These are phyloP conservation scores for Hymenoscyphus fraxineus DNA, from an alignment of 2,329 filamentous ascomycete genomes.

Conservation along the genomic window DNA sequence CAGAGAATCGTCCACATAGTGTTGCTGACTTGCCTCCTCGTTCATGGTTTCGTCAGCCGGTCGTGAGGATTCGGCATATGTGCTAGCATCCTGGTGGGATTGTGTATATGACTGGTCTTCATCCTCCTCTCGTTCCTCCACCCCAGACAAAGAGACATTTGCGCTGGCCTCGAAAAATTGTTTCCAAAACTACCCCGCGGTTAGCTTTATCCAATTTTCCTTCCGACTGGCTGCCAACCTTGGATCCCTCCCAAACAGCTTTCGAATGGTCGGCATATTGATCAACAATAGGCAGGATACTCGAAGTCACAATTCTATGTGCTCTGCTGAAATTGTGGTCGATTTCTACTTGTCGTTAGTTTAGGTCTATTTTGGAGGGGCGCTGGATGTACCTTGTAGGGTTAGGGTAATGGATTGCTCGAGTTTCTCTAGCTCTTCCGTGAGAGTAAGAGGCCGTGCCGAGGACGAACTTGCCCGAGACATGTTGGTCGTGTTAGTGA, in stretches of 20 bases:
- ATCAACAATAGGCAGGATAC: conserved; percentile 88
- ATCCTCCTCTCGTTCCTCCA: conserved; percentile 74
- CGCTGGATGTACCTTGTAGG: conserved; percentile 64
- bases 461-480: conserved; percentile 37
- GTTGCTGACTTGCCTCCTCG: conserved; percentile 28
- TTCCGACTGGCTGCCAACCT: conserved; percentile 49
- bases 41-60: conserved; percentile 31
- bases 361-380: background rate
- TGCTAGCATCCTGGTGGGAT: conserved; percentile 33
- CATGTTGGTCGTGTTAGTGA: conserved; percentile 17
- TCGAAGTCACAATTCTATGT: conserved; percentile 91
- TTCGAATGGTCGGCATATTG: conserved; percentile 92
- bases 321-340: conserved; percentile 97
- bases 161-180: conserved; percentile 99
- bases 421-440: conserved; percentile 91
- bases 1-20: conserved; percentile 57
- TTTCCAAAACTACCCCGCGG: conserved; percentile 80
- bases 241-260: conserved; percentile 94
- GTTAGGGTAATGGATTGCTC: conserved; percentile 97
- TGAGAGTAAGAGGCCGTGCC: conserved; percentile 66
- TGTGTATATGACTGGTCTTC: conserved; percentile 43
- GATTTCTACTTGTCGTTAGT: conserved; percentile 63
- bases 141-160: conserved; percentile 92
- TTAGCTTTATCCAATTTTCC: conserved; percentile 14
- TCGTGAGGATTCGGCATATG: conserved; percentile 38